Conservation (phyloP, 306 rosid genomes). For the Prunus dulcis region DNA sequence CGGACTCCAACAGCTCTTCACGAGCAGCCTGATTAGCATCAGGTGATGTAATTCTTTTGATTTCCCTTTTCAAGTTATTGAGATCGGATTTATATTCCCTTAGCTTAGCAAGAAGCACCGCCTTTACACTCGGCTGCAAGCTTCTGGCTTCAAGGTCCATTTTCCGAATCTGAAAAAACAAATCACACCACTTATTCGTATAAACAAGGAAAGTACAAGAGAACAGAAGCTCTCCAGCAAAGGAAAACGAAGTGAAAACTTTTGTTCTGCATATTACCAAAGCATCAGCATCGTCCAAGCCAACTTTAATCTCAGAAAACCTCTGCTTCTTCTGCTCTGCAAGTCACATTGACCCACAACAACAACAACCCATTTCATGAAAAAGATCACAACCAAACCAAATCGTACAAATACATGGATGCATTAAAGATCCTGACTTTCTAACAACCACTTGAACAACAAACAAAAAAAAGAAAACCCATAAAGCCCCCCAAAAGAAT, state of each 20-base stretch:
- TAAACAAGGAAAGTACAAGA: neutral
- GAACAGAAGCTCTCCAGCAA: neutral
- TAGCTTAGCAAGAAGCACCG: conserved; percentile 77
- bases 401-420: neutral
- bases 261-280: conserved; percentile 42
- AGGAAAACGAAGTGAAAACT: neutral
- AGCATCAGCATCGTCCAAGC: conserved; percentile 76
- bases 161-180: conserved; percentile 58
- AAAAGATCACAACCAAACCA: conserved; percentile 8
- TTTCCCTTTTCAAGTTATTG: conserved; percentile 68
- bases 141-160: conserved; percentile 94
- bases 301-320: conserved; percentile 61
- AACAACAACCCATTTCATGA: neutral
- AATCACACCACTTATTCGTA: neutral
- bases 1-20: conserved; percentile 66
- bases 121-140: conserved; percentile 77
- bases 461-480: neutral
- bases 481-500: neutral
- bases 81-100: conserved; percentile 89
- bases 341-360: conserved; percentile 16
- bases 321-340: conserved; percentile 79
- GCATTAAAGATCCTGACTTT: neutral
- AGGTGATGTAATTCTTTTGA: conserved; percentile 72
- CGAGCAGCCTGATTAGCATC: conserved; percentile 72
- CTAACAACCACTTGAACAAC: neutral